Evolutionary conservation across 2,329 filamentous ascomycete species (phyloP).

Genomic region (Alternaria gansuensis): DNA sequence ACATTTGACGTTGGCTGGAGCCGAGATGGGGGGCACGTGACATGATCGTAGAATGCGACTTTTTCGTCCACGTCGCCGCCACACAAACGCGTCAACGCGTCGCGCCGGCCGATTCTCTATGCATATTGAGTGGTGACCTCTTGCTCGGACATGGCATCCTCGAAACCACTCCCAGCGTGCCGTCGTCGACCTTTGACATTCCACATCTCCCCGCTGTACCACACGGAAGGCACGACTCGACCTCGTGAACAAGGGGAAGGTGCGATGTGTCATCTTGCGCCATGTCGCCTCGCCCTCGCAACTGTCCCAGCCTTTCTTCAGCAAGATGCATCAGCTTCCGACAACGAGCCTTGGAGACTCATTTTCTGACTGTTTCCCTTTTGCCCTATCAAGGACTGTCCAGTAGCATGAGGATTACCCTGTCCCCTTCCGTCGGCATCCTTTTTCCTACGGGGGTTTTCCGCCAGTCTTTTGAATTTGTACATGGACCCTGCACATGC

Average conservation of each 20-base stretch:
- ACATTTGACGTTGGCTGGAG: conserved; percentile 33
- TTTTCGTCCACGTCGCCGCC: conserved; percentile 15
- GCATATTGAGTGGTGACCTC: neutral
- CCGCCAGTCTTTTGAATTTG: neutral
- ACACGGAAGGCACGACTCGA: conserved; percentile 7
- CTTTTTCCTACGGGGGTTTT: neutral
- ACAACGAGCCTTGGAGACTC: conserved; percentile 1
- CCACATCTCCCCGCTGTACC: neutral
- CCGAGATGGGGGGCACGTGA: conserved; percentile 25
- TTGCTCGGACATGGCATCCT: neutral
- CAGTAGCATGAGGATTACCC: neutral
- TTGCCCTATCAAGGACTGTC: neutral
- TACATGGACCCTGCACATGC: neutral
- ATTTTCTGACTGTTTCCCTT: neutral
- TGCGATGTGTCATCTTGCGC: conserved; percentile 9
- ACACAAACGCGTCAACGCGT: conserved; percentile 20
- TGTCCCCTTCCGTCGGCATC: neutral
- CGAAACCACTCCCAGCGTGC: neutral
- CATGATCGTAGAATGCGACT: conserved; percentile 8
- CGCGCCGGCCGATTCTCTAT: conserved; percentile 8
- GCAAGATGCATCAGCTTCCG: neutral
- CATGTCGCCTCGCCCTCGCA: neutral
- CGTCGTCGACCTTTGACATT: neutral
- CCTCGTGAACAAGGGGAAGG: neutral
- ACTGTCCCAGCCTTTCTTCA: neutral